Base-by-base conservation (phyloP, 805 yeast species). In the Zygotorulaspora florentina region DNA sequence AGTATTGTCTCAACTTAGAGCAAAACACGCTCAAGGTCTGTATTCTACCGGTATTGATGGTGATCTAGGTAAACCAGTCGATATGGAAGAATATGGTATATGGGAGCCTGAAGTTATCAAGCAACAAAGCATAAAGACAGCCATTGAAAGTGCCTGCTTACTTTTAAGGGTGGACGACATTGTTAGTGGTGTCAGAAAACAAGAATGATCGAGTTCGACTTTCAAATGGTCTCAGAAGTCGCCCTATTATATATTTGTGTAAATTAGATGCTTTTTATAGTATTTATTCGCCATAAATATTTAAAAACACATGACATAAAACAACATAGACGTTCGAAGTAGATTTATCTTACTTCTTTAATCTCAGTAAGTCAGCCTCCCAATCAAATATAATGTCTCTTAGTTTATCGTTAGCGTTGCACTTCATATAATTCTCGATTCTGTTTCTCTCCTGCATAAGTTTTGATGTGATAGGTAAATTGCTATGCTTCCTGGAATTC, bases 91-190 rank as follows among this genome's bases (percentile, higher is more conserved):
- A 25, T 91, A 89, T 67, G 99, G 99, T 25, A 85, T 93, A 54
- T 93, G 99, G 99, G 99, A 93, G 72, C 99, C 99, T 15, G 97
- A 91, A 72, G 97, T 87, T 40, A 87, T 93, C 69, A 93, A 93
- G 71, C 95, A 87, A 65, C 99, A 93, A 73, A 84, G 95, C 54
- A 84, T 91, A 56, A 93, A 93, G 74, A 93, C 99, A n/a, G 96
- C 96, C 29, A 86, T 93, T 53, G 99, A 93, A 72, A 85, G 95
- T 74, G 97, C 99, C 12, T 86, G 96, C 66, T 74, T 93, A 72
- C 74, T 93, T 61, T 75, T 93, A 64, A 84, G 99, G 62, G 99
- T 93, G 39, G 99, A 93, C 67, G 99, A 93, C 66, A 93, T 93
- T 55, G 99, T 93, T 35, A 84, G 95, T 67, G 99, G 98, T 56